Evolutionary conservation across 2,329 filamentous ascomycete genomes (phyloP).

Genomic region (Beauveria sp.): DNA sequence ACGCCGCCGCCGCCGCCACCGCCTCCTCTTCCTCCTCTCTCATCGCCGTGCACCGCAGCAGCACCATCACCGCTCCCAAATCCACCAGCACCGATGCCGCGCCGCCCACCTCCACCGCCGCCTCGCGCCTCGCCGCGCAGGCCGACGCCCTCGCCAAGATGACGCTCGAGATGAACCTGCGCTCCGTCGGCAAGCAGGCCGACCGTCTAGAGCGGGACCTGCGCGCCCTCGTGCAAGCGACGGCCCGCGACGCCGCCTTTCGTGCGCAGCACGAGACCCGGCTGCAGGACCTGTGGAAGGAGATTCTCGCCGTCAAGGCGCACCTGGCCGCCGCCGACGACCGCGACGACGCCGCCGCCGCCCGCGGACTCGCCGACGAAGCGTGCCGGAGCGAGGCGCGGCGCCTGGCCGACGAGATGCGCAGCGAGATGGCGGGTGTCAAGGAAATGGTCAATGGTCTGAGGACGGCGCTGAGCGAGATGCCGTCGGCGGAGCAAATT

Average conservation of each 20-base stretch:
- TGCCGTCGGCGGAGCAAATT: slow-evolving; percentile 16
- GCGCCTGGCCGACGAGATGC: slow-evolving; percentile 14
- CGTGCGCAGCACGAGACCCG: slow-evolving; percentile 22
- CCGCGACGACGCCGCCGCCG: slow-evolving; percentile 3
- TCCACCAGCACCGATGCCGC: neutral
- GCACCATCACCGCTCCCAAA: neutral
- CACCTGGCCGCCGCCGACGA: slow-evolving; percentile 15
- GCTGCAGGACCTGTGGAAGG: slow-evolving; percentile 21
- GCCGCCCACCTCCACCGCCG: neutral
- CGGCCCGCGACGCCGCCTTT: slow-evolving; percentile 22
- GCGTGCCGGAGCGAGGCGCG: slow-evolving; percentile 16
- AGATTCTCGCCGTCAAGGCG: slow-evolving; percentile 24
- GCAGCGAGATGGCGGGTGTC: slow-evolving; percentile 19
- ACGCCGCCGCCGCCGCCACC: neutral
- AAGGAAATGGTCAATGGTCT: slow-evolving; percentile 18
- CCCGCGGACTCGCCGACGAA: slow-evolving; percentile 14
- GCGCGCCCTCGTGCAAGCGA: slow-evolving; percentile 18
- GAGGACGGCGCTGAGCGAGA: slow-evolving; percentile 16
- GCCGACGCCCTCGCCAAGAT: slow-evolving; percentile 29
- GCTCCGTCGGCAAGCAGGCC: slow-evolving; percentile 20
- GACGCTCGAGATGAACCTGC: slow-evolving; percentile 29
- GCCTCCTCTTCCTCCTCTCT: neutral
- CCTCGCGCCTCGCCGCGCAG: slow-evolving; percentile 16
- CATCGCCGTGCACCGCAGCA: slow-evolving; percentile 1
- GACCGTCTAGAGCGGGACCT: slow-evolving; percentile 24